phyloP scores from a whole-genome alignment of 148 eudicot species.

The Polygonum aviculare region DNA sequence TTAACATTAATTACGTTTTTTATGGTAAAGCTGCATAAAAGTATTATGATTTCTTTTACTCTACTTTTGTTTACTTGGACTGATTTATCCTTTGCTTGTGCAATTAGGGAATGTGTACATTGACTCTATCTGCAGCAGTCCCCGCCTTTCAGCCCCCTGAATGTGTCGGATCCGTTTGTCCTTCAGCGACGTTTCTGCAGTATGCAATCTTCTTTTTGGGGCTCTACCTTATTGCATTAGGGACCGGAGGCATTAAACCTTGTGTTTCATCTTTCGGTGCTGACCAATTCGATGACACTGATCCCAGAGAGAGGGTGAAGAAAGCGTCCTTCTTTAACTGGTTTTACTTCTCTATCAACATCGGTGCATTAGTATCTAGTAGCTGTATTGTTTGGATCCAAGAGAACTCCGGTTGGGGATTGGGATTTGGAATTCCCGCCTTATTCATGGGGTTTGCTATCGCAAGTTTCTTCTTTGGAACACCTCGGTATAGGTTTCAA shows the following conservation, averaged over 20 bases:
- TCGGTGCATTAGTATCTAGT: conserved; percentile 19
- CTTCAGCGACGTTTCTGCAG: conserved; percentile 14
- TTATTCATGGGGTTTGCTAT: conserved; percentile 20
- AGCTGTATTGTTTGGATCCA: conserved; percentile 22
- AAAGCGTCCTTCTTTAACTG: conserved; percentile 25
- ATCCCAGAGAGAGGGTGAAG: conserved; percentile 22
- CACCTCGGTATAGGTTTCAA: conserved; percentile 21
- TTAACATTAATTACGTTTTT: not conserved
- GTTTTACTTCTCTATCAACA: conserved; percentile 23
- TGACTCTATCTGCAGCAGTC: conserved; percentile 12
- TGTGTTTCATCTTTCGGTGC: conserved; percentile 26
- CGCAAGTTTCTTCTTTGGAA: conserved; percentile 18
- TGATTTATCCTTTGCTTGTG: not conserved
- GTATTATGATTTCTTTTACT: not conserved
- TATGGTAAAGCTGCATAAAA: not conserved
- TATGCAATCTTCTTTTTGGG: conserved; percentile 15
- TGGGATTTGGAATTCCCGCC: conserved; percentile 24
- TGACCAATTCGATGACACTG: conserved; percentile 26
- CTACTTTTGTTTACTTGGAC: not conserved
- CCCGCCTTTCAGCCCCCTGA: conserved; percentile 8
- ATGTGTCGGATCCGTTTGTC: conserved; percentile 13
- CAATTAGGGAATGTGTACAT: conserved; percentile 10
- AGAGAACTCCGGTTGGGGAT: conserved; percentile 20
- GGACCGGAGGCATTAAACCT: conserved; percentile 24
- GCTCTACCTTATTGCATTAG: conserved; percentile 21